A percentile compares a stretch with the other conserved stretches of the same genome.
Conservation (phyloP, 2,329 filamentous ascomycete genomes). For the Xylariales sp. region DNA sequence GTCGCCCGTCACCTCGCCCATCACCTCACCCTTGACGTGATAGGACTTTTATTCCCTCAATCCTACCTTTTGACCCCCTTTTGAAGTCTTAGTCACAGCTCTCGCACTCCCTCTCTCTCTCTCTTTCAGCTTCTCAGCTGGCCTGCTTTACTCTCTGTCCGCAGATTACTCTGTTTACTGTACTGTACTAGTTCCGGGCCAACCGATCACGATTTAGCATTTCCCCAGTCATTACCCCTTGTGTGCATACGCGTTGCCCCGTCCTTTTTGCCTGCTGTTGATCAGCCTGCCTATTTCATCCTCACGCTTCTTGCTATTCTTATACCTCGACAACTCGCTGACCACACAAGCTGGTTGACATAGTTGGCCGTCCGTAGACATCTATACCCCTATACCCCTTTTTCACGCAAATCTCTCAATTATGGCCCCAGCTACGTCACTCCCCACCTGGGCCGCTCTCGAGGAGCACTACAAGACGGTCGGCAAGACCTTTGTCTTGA, state of each 20-base stretch:
- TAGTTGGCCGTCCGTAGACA: neutral
- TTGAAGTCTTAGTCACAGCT: neutral
- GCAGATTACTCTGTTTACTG: slow-evolving; percentile 23
- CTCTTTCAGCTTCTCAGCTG: slow-evolving; percentile 2
- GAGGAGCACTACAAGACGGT: slow-evolving; percentile 88
- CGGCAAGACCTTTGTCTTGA: slow-evolving; percentile 90
- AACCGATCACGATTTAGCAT: slow-evolving; percentile 15
- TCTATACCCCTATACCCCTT: neutral
- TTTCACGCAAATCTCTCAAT: slow-evolving; percentile 31
- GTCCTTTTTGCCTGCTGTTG: neutral
- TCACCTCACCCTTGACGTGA: neutral
- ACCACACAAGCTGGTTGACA: slow-evolving; percentile 8
- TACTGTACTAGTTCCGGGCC: slow-evolving; percentile 29
- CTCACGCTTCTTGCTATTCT: neutral
- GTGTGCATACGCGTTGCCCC: neutral
- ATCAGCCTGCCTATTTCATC: neutral
- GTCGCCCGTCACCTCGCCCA: neutral
- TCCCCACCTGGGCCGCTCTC: slow-evolving; percentile 89
- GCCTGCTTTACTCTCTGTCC: neutral
- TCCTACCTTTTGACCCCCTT: slow-evolving; percentile 9
- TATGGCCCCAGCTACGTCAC: slow-evolving; percentile 87
- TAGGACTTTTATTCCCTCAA: slow-evolving; percentile 29
- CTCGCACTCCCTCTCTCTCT: neutral
- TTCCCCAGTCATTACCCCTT: neutral
- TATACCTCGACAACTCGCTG: neutral